A percentile compares a stretch with the other conserved stretches of the same genome.
Conservation (phyloP, 2,329 filamentous ascomycete species). For the Penicillium frequentans region DNA sequence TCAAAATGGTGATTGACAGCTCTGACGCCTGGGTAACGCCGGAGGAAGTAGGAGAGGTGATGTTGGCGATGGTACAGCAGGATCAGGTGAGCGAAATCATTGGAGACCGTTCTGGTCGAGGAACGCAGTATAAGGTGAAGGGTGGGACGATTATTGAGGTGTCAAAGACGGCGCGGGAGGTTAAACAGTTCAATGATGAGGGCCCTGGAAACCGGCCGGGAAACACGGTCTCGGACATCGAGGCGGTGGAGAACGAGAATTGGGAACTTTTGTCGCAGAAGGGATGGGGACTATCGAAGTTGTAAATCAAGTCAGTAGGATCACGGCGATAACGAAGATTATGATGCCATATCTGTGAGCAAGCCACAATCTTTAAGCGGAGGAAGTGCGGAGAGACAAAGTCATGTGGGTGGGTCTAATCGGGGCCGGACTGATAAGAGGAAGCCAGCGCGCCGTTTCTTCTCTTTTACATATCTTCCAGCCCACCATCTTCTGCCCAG, state of each 20-base stretch:
- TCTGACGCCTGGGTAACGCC: conserved; percentile 60
- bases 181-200: conserved; percentile 54
- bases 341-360: conserved; percentile 6
- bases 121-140: conserved; percentile 35
- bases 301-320: conserved; percentile 11
- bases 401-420: conserved; percentile 13
- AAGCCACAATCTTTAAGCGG: background rate
- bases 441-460: conserved; percentile 14
- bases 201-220: conserved; percentile 51
- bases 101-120: conserved; percentile 32
- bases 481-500: conserved; percentile 5
- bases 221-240: conserved; percentile 46
- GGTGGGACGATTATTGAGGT: conserved; percentile 60
- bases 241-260: conserved; percentile 49
- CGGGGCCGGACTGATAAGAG: conserved; percentile 14
- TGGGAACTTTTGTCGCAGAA: conserved; percentile 48
- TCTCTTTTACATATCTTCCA: conserved; percentile 6
- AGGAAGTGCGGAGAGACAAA: conserved; percentile 7
- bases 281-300: conserved; percentile 50
- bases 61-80: conserved; percentile 57
- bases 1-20: conserved; percentile 50
- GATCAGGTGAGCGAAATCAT: conserved; percentile 40
- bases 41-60: conserved; percentile 60
- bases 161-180: conserved; percentile 53
- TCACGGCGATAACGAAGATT: background rate